phyloP scores from a whole-genome alignment of 192 early-diverging fungal genomes.

The Podila epigama region DNA sequence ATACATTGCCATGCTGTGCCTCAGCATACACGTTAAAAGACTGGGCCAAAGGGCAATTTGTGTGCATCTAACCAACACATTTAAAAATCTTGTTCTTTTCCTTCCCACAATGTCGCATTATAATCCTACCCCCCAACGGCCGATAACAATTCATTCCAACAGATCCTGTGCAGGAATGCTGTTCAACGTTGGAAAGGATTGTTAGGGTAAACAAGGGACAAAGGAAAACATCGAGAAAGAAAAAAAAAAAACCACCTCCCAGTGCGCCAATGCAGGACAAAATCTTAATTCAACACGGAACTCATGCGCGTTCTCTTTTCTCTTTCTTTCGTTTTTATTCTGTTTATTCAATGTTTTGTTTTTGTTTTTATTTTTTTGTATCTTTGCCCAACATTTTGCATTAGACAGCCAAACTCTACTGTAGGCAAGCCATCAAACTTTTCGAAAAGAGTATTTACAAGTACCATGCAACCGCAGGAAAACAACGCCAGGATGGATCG shows the following conservation, averaged over 20 bases:
- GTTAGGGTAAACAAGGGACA: slow-evolving; percentile 23
- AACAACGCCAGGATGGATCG: slow-evolving; percentile 13
- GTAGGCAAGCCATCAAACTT: slow-evolving; percentile 30
- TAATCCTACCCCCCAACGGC: no score
- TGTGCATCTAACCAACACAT: not conserved
- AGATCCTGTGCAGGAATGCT: slow-evolving; percentile 37
- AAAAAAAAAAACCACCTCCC: not conserved
- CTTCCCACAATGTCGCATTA: no score
- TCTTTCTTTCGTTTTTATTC: no score
- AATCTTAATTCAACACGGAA: no score
- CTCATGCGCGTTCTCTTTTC: no score
- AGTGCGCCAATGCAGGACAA: not conserved
- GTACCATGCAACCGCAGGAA: slow-evolving; percentile 35
- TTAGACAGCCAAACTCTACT: slow-evolving; percentile 43
- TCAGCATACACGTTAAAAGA: no score
- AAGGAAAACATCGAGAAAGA: not conserved
- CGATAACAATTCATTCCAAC: not conserved
- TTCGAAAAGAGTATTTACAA: slow-evolving; percentile 20
- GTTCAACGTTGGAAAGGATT: slow-evolving; percentile 22
- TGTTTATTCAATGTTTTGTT: no score
- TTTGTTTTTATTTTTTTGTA: no score
- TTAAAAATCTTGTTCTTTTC: not conserved
- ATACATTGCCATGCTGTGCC: not conserved
- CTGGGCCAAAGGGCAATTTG: not conserved
- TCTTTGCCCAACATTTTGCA: not conserved